phyloP scores from a whole-genome alignment of 805 yeast genomes.

The Candida alai region DNA sequence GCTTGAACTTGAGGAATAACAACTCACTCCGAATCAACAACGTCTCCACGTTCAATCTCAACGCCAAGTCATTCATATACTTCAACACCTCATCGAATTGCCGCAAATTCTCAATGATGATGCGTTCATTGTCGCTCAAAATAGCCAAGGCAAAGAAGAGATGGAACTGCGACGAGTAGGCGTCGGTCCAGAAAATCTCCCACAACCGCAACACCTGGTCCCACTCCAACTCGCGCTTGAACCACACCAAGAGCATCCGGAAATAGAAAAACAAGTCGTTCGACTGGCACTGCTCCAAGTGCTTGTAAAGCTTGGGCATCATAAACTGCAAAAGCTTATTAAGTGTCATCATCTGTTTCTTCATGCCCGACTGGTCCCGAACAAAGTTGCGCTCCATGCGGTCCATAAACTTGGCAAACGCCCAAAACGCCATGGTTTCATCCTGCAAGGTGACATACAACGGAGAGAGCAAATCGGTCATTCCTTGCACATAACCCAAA shows the following conservation, averaged over 20 bases:
- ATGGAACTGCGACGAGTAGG: constrained; percentile 80
- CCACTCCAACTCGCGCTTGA: constrained; percentile 84
- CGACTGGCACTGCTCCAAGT: constrained; percentile 83
- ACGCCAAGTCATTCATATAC: constrained; percentile 86
- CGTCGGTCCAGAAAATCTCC: constrained; percentile 92
- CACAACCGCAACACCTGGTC: constrained; percentile 75
- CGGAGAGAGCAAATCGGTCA: constrained; percentile 91
- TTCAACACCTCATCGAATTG: constrained; percentile 90
- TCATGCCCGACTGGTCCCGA: constrained; percentile 91
- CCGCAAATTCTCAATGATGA: constrained; percentile 66
- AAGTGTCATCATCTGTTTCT: constrained; percentile 76
- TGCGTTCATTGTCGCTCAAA: constrained; percentile 79
- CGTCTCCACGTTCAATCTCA: constrained; percentile 70
- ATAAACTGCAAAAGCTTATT: constrained; percentile 85
- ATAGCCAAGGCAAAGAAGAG: constrained; percentile 84
- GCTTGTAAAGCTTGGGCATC: constrained; percentile 80
- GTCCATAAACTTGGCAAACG: constrained; percentile 83
- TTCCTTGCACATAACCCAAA: constrained; percentile 96
- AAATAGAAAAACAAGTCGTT: constrained; percentile 90
- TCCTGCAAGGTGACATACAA: constrained; percentile 63
- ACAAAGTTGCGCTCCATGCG: constrained; percentile 93
- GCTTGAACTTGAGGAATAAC: constrained; percentile 72
- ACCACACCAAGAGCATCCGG: constrained; percentile 94
- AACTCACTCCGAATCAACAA: constrained; percentile 81
- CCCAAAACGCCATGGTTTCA: constrained; percentile 83